Base-by-base conservation (phyloP, 2,329 filamentous ascomycete species). In the Sporothrix luriei region DNA sequence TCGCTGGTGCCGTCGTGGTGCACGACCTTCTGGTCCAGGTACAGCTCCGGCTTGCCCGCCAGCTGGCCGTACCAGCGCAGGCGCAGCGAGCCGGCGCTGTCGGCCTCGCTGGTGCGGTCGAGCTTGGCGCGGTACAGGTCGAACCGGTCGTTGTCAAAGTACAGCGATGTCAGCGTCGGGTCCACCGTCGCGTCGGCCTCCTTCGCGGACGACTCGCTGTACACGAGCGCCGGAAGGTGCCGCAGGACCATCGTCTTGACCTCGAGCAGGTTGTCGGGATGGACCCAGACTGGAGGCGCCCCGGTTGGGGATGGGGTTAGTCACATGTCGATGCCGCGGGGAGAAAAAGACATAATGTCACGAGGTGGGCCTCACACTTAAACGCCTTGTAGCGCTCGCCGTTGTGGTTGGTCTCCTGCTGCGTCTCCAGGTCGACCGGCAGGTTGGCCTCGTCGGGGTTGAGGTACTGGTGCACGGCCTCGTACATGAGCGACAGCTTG, bases 241-340 rank as follows among this genome's bases (percentile, higher is more conserved):
- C 95, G 92, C 43, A 98, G 87, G 72, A 99, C 96, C 76, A 93
- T 89, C 5, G 95, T 98, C 85, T 98, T 97, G 78, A 98, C 93
- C 82, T 99, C 95, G 74, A 98, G 88, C 38, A 98, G 84, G 80
- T 99, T 98, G 76, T 99, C 95, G 43, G 89, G 87, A 78, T 99
- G 95, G 6, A 99, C 90, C 95, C 95, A 99, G 82, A 97, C 72
- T 73, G 11, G 19, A 9, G 57, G 54, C 14, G 21, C 11, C 19
- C 11, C 19, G 7, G 52, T 43, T 43, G 4, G 4, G 33, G 33
- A 33, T 33, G 4, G 1, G 7, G 57, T 26, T 21, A 43, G n/a
- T 6, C 14, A 49, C 2, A 33, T 26, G 24, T 13, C 13, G 3
- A 65, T 33, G 33, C 33, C 33, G 33, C n/a, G 13, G 21, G 49